Evolutionary conservation across 139 green algal genomes (phyloP).

Genomic region (Picochlorum sp.): DNA sequence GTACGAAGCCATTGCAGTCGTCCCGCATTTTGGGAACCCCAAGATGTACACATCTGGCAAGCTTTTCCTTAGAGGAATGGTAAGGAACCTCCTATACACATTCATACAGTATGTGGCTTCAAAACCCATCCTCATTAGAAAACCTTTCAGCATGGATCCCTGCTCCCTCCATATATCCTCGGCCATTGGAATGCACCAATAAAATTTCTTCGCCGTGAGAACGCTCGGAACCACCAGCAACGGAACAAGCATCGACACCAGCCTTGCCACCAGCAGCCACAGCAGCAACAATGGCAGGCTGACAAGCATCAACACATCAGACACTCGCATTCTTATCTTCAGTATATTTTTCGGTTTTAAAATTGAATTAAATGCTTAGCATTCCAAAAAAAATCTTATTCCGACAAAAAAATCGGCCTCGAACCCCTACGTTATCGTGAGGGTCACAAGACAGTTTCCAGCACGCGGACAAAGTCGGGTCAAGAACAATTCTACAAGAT

Average conservation of each 20-base stretch:
- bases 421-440: no score
- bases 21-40: slow-evolving; percentile 62
- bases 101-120: slow-evolving; percentile 57
- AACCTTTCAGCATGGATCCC: slow-evolving; percentile 17
- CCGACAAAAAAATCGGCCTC: no score
- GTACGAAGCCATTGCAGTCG: slow-evolving; percentile 56
- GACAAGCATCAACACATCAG: not conserved
- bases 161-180: slow-evolving; percentile 32
- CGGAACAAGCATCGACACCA: slow-evolving; percentile 17
- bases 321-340: not conserved
- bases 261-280: slow-evolving; percentile 24
- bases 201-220: slow-evolving; percentile 28
- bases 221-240: slow-evolving; percentile 14
- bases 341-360: not conserved
- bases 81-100: slow-evolving; percentile 40
- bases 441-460: no score
- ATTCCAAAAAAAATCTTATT: no score
- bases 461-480: no score
- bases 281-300: slow-evolving; percentile 14
- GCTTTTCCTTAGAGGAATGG: slow-evolving; percentile 52
- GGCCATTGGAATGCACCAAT: slow-evolving; percentile 62
- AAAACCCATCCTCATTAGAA: slow-evolving; percentile 35
- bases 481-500: no score
- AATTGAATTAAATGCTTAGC: no score
- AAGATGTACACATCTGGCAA: slow-evolving; percentile 66